Evolutionary conservation across 371 early-diverging fungal species (phyloP).

Genomic region (Saksenaea vasiformis): DNA sequence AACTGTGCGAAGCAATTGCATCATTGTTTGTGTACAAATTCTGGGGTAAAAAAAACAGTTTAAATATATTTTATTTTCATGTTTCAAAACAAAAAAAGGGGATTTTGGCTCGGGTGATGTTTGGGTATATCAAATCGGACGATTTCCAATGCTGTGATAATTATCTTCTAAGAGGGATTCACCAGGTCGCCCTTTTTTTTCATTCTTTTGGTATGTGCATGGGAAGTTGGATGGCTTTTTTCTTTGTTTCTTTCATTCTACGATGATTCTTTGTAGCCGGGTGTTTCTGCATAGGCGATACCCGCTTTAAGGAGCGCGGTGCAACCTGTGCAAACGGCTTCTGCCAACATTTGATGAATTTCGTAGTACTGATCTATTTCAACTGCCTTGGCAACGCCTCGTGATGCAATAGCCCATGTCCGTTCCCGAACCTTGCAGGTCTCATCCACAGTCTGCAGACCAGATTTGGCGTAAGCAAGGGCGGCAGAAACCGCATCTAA

Average conservation of each 20-base stretch:
- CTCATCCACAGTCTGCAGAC: conserved; percentile 56
- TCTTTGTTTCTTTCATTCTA: not conserved
- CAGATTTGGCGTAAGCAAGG: conserved; percentile 38
- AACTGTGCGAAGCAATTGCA: not conserved
- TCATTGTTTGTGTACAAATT: too few relatives aligned
- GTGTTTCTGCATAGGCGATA: conserved; percentile 61
- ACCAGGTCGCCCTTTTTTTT: too few relatives aligned
- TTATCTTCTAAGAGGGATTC: not conserved
- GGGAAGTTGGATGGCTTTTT: not conserved
- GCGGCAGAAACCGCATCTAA: conserved; percentile 44
- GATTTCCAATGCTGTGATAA: not conserved
- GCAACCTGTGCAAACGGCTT: conserved; percentile 32
- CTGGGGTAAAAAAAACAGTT: not conserved
- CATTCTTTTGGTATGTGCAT: not conserved
- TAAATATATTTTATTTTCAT: not conserved
- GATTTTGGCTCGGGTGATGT: not conserved
- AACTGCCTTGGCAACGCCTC: conserved; percentile 57
- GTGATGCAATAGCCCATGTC: conserved; percentile 53
- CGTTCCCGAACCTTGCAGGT: conserved; percentile 57
- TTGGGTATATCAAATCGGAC: not conserved
- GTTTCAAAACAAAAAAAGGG: conserved; percentile 7
- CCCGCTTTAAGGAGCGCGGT: conserved; percentile 51
- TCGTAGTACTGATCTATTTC: conserved; percentile 66
- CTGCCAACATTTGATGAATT: conserved; percentile 57
- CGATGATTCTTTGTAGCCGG: conserved; percentile 20